Evolutionary conservation across 129 eudicot genomes (phyloP), one percentile per base, ranked within the genome.

Genomic region (Tanacetum coccineum): DNA sequence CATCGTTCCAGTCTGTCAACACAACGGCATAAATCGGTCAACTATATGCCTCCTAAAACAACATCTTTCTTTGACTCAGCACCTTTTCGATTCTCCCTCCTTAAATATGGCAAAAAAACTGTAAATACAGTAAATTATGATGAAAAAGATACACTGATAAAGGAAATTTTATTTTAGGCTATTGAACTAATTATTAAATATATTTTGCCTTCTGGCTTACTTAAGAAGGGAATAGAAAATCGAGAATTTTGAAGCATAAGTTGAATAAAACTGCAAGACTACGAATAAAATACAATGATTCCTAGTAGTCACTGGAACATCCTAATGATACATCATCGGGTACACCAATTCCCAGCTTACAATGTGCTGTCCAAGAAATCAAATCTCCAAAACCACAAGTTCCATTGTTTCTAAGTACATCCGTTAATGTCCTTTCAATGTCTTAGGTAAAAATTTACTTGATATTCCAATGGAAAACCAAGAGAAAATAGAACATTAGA

Each of bases 1-100:
- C 89, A 71, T 92, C 96, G 70, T 84, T 83, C 98, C 98, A 92
- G 64, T n/a, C 95, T 74, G 70, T 92, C 96, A 55, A 88, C 65
- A n/a, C n/a, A n/a, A n/a, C 15, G 98, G 98, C 98, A 92, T 92
- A 5, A n/a, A n/a, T n/a, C 86, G 89, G 36, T 92, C 91, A 80
- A 92, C 95, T 28, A 82, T 62, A 70, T 92, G 98, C 50, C 98
- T 85, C 59, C 79, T 66, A 30, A 92, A 64, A 92, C 70, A 59
- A 92, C 73, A 42, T 88, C 92, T 50, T 80, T 78, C 45, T 80
- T 66, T 13, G 76, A 48, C 57, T 76, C 80, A 60, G n/a, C n/a
- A n/a, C n/a, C 71, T 82, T 61, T 70, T 74, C 25, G 85, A 59
- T 48, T 78, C 73, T 69, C 73, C 96, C n/a, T 80, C 81, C 79